Percentiles rank a stretch among this genome's conserved stretches.
Evolutionary conservation across 495 filamentous ascomycete species (phyloP).

Genomic region (Podospora fimiseda): DNA sequence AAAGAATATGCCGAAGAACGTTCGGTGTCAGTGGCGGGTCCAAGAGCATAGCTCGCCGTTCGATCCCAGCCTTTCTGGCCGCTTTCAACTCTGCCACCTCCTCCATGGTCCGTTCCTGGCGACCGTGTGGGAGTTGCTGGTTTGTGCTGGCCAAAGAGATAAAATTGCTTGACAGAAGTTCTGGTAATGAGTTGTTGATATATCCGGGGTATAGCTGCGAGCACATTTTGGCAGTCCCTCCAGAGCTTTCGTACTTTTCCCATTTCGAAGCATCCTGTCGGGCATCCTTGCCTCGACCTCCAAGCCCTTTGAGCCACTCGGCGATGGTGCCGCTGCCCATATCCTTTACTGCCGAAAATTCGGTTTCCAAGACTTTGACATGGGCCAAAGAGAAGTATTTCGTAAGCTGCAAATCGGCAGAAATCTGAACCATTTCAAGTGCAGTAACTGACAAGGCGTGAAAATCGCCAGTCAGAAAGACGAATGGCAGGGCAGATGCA

Average conservation of each 20-base stretch:
- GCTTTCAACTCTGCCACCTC: constrained; percentile 50
- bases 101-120: constrained; percentile 38
- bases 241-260: constrained; percentile 60
- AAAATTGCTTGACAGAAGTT: not conserved
- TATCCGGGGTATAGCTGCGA: constrained; percentile 24
- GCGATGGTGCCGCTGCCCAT: constrained; percentile 56
- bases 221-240: constrained; percentile 38
- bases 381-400: constrained; percentile 59
- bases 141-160: not conserved
- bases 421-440: constrained; percentile 41
- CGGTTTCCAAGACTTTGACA: constrained; percentile 45
- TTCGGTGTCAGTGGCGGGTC: constrained; percentile 53
- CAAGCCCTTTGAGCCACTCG: constrained; percentile 71
- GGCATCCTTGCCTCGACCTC: constrained; percentile 48
- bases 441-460: constrained; percentile 49
- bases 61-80: constrained; percentile 57
- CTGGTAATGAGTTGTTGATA: not conserved
- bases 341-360: constrained; percentile 51
- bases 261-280: constrained; percentile 56
- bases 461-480: constrained; percentile 52
- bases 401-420: constrained; percentile 44
- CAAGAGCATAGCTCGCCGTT: constrained; percentile 55
- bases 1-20: constrained; percentile 58
- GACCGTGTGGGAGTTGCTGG: constrained; percentile 7
- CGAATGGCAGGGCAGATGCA: constrained; percentile 56